Evolutionary conservation across 2,329 filamentous ascomycete genomes (phyloP).

Genomic region (Pestalotiopsis sp.): DNA sequence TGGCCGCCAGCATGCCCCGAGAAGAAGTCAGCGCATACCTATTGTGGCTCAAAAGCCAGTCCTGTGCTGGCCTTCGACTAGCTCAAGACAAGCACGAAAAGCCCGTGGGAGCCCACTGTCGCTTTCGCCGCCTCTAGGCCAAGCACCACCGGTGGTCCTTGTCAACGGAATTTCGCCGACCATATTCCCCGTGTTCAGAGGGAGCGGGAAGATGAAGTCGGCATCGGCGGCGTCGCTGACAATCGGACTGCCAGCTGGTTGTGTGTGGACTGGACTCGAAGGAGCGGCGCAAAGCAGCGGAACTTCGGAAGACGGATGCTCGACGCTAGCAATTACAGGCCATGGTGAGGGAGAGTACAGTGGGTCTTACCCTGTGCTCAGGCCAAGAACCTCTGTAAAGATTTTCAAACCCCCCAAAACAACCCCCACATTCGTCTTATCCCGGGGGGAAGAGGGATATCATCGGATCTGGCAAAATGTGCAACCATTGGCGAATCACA

Average conservation of each 20-base stretch:
- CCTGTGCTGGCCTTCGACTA: too few species aligned
- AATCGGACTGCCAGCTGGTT: slow-evolving; percentile 1
- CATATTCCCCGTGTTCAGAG: too few species aligned
- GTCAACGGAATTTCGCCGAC: too few species aligned
- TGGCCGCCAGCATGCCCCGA: too few species aligned
- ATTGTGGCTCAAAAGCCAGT: too few species aligned
- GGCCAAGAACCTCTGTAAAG: background rate
- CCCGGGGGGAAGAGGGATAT: background rate
- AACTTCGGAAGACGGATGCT: slow-evolving; percentile 21
- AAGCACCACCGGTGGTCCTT: too few species aligned
- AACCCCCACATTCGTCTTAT: background rate
- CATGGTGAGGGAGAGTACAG: background rate
- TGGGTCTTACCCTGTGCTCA: background rate
- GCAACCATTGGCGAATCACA: background rate
- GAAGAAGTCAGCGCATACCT: too few species aligned
- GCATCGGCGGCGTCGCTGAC: too few species aligned
- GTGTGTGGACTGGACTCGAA: background rate
- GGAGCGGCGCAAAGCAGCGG: slow-evolving; percentile 19
- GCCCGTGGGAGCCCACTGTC: too few species aligned
- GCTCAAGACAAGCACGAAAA: too few species aligned
- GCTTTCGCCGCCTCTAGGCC: too few species aligned
- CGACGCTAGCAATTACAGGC: background rate
- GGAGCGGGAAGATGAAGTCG: too few species aligned
- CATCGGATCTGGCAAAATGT: background rate
- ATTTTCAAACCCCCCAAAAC: background rate